Percentiles rank a stretch among this genome's conserved stretches.
Evolutionary conservation across 352 stramenopile species (phyloP).

Genomic region (Halophytophthora polymorphica): DNA sequence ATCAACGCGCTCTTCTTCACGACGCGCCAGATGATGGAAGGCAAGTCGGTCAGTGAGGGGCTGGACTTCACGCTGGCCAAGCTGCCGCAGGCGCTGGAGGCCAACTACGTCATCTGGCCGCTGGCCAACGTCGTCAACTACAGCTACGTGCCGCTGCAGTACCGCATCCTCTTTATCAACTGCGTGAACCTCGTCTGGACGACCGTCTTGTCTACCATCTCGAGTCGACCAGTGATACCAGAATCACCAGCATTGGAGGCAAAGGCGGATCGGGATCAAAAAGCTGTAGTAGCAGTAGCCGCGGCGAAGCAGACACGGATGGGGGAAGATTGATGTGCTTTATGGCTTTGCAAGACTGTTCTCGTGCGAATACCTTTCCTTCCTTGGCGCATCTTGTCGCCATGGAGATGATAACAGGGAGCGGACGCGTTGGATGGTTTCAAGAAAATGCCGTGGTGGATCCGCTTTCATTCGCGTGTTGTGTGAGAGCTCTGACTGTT

Average conservation of each 20-base stretch:
- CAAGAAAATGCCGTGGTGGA: too few relatives aligned
- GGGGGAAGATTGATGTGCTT: too few relatives aligned
- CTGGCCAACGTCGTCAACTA: slow-evolving; percentile 39
- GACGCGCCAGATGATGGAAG: slow-evolving; percentile 32
- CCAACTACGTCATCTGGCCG: slow-evolving; percentile 46
- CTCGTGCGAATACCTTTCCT: too few relatives aligned
- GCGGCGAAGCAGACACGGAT: too few relatives aligned
- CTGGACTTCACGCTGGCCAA: slow-evolving; percentile 27
- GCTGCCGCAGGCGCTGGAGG: slow-evolving; percentile 32
- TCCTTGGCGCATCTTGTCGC: too few relatives aligned
- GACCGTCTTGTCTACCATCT: slow-evolving; percentile 34
- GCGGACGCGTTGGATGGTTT: too few relatives aligned
- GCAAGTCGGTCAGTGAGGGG: slow-evolving; percentile 16
- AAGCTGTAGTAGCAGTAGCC: background rate
- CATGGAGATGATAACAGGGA: too few relatives aligned
- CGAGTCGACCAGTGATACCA: slow-evolving; percentile 13
- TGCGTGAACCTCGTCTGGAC: slow-evolving; percentile 47
- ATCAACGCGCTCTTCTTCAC: slow-evolving; percentile 45
- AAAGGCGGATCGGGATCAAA: background rate
- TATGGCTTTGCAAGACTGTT: too few relatives aligned
- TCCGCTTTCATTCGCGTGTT: slow-evolving; percentile 3
- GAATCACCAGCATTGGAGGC: slow-evolving; percentile 3
- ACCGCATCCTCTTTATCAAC: slow-evolving; percentile 44
- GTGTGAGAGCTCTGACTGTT: too few relatives aligned
- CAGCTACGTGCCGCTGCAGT: slow-evolving; percentile 34